phyloP scores from a whole-genome alignment of 768 basidiomycete species.

The Pleurotus djamor region DNA sequence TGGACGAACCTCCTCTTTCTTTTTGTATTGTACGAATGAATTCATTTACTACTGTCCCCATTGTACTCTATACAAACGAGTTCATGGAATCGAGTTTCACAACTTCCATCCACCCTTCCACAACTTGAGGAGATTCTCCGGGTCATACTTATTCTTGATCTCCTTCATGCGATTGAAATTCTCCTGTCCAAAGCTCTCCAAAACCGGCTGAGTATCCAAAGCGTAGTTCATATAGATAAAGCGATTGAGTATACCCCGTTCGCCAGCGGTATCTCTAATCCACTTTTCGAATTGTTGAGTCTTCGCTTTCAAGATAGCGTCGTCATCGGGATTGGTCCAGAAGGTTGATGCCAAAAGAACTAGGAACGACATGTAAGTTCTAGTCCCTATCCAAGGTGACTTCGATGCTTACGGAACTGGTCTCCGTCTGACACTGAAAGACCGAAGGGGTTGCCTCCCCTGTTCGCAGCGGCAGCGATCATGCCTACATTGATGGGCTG shows the following conservation, averaged over 20 bases:
- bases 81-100: not conserved
- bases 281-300: not conserved
- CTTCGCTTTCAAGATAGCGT: not conserved
- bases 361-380: not conserved
- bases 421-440: not conserved
- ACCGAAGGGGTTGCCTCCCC: not conserved
- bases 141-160: not conserved
- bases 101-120: not conserved
- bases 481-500: slow-evolving; percentile 1
- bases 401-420: not conserved
- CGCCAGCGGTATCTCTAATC: not conserved
- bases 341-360: not conserved
- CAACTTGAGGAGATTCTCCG: not conserved
- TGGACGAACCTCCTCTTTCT: no score
- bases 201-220: not conserved
- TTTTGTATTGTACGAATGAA: no score
- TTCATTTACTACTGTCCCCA: no score
- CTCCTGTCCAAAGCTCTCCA: not conserved
- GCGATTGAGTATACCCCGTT: not conserved
- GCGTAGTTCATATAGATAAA: slow-evolving; percentile 3
- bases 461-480: not conserved
- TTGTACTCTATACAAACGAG: no score
- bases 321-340: not conserved
- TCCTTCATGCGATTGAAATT: not conserved
- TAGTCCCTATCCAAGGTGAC: no score